Base-by-base conservation (phyloP, 2,329 filamentous ascomycete genomes). In the Triangularia verruculosa region DNA sequence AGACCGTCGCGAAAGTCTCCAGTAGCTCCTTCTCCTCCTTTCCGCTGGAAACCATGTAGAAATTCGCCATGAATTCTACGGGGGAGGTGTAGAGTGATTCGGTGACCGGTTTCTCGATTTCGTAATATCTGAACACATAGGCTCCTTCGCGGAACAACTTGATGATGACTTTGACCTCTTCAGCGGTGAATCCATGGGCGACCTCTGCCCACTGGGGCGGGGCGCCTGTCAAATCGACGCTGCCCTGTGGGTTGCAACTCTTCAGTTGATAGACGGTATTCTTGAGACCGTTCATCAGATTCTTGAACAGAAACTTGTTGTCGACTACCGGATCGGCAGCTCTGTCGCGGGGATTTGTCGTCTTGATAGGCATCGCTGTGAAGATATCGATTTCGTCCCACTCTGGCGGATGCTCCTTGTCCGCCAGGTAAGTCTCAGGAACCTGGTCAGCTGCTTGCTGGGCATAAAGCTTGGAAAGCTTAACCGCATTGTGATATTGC, bases 351-450 rank as follows among this genome's bases (percentile, higher is more conserved):
- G 93, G 91, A 71, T 95, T 97, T 0, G 92, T 91, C 0, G 92
- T 95, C 78, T 96, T 97, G 78, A 99, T 98, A 0, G 95, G 96
- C 73, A 94, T 95, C 1, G 95, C 95, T 53, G 86, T 91, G 78
- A 98, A 99, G 56, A 99, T 97, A 76, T 99, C 96, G 47, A 95
- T 94, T 76, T 98, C 93, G 71, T 99, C 96, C 93, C 95, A 99
- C 67, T 97, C 93, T 0, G 95, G 95, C 4, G 87, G 87, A 28
- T 86, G 80, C 30, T 94, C 88, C 73, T 89, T 89, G 61, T 96
- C 91, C 1, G 93, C 91, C 61, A 97, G 85, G 70, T 93, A 96
- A 55, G 90, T 90, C 69, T 98, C 95, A 0, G 85, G 79, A 0
- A 82, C 74, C 30, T 77, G 78, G 9, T 83, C 82, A 2, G 87